Evolutionary conservation across 2,329 filamentous ascomycete species (phyloP).

Genomic region (Talaromyces sp.): DNA sequence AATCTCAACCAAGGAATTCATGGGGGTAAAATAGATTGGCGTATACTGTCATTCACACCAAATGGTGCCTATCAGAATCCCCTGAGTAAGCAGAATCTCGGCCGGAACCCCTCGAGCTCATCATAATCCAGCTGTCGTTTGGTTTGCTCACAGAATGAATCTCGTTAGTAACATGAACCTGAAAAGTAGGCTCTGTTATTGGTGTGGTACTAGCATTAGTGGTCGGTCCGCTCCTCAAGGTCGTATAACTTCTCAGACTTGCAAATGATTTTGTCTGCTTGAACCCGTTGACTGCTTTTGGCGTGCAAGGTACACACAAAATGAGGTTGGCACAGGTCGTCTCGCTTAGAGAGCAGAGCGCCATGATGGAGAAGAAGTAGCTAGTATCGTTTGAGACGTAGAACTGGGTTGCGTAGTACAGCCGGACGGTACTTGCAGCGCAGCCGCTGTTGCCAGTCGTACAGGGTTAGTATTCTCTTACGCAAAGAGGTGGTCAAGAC

Average conservation of each 20-base stretch:
- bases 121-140: slow-evolving; percentile 1
- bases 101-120: neutral
- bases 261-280: neutral
- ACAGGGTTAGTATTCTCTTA: no score
- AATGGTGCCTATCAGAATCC: neutral
- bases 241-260: neutral
- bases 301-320: neutral
- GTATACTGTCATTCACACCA: neutral
- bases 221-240: neutral
- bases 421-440: slow-evolving; percentile 41
- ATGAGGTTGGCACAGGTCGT: slow-evolving; percentile 9
- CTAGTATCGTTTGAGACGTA: neutral
- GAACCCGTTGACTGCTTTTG: neutral
- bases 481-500: no score
- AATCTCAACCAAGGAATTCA: no score
- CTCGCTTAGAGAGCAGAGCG: slow-evolving; percentile 3
- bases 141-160: neutral
- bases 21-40: neutral
- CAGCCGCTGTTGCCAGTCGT: slow-evolving; percentile 45
- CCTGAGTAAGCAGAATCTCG: neutral
- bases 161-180: neutral
- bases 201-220: neutral
- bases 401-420: slow-evolving; percentile 23
- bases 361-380: slow-evolving; percentile 7
- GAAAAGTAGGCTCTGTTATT: neutral